Evolutionary conservation across 2,329 filamentous ascomycete species (phyloP).

Genomic region (Fusarium pseudocircinatum): DNA sequence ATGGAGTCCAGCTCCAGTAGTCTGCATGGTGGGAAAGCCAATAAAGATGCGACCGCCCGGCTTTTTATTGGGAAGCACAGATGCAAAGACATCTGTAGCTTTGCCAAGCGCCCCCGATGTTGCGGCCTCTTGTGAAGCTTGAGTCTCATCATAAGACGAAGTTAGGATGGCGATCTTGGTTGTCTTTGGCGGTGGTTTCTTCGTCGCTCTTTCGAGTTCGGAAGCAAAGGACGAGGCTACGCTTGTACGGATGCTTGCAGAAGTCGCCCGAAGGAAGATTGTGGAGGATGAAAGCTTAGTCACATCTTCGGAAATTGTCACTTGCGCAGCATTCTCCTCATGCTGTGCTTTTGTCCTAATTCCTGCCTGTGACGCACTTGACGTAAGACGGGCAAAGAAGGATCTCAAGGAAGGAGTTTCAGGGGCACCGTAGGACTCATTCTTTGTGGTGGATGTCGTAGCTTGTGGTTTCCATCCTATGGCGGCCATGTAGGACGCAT

Average conservation of each 20-base stretch:
- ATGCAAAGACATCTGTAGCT: slow-evolving; percentile 83
- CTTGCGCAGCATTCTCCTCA: slow-evolving; percentile 71
- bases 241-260: slow-evolving; percentile 81
- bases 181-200: slow-evolving; percentile 91
- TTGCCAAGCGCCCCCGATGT: slow-evolving; percentile 59
- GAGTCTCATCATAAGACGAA: slow-evolving; percentile 85
- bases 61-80: slow-evolving; percentile 87
- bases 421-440: slow-evolving; percentile 60
- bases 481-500: slow-evolving; percentile 87
- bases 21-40: slow-evolving; percentile 96
- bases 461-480: slow-evolving; percentile 81
- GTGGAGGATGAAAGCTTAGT: slow-evolving; percentile 76
- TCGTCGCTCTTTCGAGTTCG: slow-evolving; percentile 94
- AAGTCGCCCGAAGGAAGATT: slow-evolving; percentile 89
- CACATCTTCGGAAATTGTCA: slow-evolving; percentile 74
- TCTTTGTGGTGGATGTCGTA: slow-evolving; percentile 51
- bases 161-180: slow-evolving; percentile 90
- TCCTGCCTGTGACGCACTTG: slow-evolving; percentile 60
- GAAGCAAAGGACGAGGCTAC: slow-evolving; percentile 77
- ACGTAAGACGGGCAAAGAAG: slow-evolving; percentile 83
- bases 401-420: slow-evolving; percentile 72
- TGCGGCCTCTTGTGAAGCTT: slow-evolving; percentile 67
- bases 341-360: slow-evolving; percentile 65
- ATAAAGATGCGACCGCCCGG: slow-evolving; percentile 90
- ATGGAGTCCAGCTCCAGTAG: slow-evolving; percentile 91